Conservation (phyloP, 2,329 filamentous ascomycete species). For the Neobulgaria alba region DNA sequence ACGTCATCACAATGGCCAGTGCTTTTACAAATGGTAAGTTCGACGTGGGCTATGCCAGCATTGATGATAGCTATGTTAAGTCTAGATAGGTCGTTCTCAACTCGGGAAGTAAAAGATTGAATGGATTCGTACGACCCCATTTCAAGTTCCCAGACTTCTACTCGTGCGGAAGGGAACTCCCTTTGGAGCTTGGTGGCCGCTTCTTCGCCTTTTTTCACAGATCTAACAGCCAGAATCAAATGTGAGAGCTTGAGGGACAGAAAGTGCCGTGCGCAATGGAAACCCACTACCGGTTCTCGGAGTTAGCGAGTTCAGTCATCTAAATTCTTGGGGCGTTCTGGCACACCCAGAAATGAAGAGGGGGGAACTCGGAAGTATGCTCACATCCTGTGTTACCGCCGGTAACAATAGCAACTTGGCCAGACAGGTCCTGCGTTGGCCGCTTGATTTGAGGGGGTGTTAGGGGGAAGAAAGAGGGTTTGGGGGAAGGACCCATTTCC, state of each 20-base stretch:
- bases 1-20: constrained; percentile 34
- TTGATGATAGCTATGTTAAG: constrained; percentile 40
- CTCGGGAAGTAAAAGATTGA: constrained; percentile 32
- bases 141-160: constrained; percentile 44
- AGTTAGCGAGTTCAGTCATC: too few relatives aligned
- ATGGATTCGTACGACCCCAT: constrained; percentile 39
- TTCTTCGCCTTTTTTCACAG: constrained; percentile 33
- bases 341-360: too few relatives aligned
- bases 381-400: too few relatives aligned
- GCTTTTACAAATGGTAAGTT: constrained; percentile 11
- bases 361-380: too few relatives aligned
- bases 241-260: constrained; percentile 32
- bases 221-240: constrained; percentile 41
- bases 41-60: constrained; percentile 29
- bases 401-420: too few relatives aligned
- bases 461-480: too few relatives aligned
- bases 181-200: constrained; percentile 31
- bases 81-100: constrained; percentile 27
- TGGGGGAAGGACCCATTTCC: too few relatives aligned
- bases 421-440: too few relatives aligned
- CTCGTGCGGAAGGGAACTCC: constrained; percentile 27
- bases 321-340: too few relatives aligned
- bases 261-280: constrained; percentile 33
- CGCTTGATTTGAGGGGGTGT: too few relatives aligned
- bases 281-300: too few relatives aligned